Base-by-base conservation (phyloP, 805 yeast genomes). In the Tetrapisispora pingtungensis region DNA sequence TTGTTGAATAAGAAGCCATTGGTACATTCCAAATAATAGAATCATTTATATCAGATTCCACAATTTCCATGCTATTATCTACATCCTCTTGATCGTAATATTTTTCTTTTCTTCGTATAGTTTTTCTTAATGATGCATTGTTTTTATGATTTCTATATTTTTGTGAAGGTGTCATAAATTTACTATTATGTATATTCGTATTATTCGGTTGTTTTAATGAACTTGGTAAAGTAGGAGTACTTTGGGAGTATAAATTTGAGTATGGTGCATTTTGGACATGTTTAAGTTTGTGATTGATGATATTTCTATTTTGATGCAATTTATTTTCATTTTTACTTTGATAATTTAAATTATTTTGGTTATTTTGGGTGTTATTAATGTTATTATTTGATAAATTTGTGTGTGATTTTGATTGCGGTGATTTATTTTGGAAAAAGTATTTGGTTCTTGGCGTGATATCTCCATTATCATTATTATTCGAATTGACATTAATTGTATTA, bases 1-100 rank as follows among this genome's bases (percentile, higher is more conserved):
- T 57, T 1, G 65, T 61, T 12, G 61, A 56, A 17, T 55, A 49
- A 6, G 66, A 58, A 2, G 80, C 73, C 57, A 68, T 67, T 8
- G 81, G 81, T 10, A 76, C 77, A 49, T 75, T 75, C 69, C 73
- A 75, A 44, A 74, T 71, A 14, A 68, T 42, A 0, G 70, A 61
- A 45, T 68, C 70, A 34, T 65, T 71, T 22, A 68, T 62, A 26
- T 69, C 70, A 42, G 65, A 42, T 18, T 58, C 59, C 20, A 52
- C 49, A 8, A 54, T 40, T 19, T 55, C 54, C 13, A 49, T 27
- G 14, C 17, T 27, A 10, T 41, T 31, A 4, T 45, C 18, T 14
- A 15, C 13, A 38, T 44, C 61, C 27, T 53, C 57, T 24, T 65
- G 65, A 17, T 68, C 71, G 50, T 60, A 67, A 46, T 52, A 60